Evolutionary conservation across 805 yeast species (phyloP).

Genomic region (Clavispora fructus): DNA sequence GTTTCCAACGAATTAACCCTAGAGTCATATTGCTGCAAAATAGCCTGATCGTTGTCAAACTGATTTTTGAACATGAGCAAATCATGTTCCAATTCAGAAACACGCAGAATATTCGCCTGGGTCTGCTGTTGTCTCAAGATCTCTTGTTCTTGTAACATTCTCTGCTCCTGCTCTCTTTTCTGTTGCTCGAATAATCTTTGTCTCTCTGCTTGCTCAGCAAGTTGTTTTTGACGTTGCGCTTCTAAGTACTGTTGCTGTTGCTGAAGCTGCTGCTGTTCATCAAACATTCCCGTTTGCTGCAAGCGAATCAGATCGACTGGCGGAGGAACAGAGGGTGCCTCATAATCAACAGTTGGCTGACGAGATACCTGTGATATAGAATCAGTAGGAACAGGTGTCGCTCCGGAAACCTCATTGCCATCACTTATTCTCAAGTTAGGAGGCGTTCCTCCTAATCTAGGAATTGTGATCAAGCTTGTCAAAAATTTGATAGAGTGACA

Average conservation of each 20-base stretch:
- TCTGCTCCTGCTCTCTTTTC: slow-evolving; percentile 61
- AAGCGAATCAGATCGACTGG: slow-evolving; percentile 31
- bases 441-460: slow-evolving; percentile 54
- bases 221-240: slow-evolving; percentile 59
- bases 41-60: slow-evolving; percentile 77
- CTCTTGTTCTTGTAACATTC: slow-evolving; percentile 67
- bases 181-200: slow-evolving; percentile 73
- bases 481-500: slow-evolving; percentile 80
- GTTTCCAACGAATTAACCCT: slow-evolving; percentile 76
- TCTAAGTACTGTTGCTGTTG: slow-evolving; percentile 64
- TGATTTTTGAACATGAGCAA: slow-evolving; percentile 69
- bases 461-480: slow-evolving; percentile 75
- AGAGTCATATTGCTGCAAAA: slow-evolving; percentile 82
- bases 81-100: slow-evolving; percentile 78
- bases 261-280: slow-evolving; percentile 51
- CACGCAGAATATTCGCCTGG: slow-evolving; percentile 71
- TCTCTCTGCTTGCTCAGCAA: slow-evolving; percentile 62
- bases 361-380: slow-evolving; percentile 38
- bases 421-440: slow-evolving; percentile 53
- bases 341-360: slow-evolving; percentile 34
- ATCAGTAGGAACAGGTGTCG: slow-evolving; percentile 26
- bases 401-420: slow-evolving; percentile 29
- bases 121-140: slow-evolving; percentile 62
- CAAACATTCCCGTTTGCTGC: slow-evolving; percentile 53
- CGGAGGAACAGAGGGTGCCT: slow-evolving; percentile 35